Evolutionary conservation across 257 asterid species (phyloP).

Genomic region (Przewalskia tangutica): DNA sequence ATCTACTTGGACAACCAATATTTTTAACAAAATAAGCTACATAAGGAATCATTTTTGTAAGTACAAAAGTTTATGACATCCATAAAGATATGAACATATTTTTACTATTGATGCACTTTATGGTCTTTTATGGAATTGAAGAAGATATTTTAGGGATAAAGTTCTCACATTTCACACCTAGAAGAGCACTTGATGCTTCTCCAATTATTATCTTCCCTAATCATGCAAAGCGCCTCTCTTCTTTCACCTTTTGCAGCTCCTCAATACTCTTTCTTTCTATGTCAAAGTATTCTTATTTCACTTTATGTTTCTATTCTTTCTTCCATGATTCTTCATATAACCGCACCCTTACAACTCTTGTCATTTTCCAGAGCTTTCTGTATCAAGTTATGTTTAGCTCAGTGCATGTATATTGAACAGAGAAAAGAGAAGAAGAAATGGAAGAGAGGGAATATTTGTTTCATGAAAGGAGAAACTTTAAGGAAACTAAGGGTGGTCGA

Average conservation of each 20-base stretch:
- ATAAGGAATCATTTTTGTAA: too few species aligned
- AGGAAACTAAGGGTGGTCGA: conserved; percentile 9
- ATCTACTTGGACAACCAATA: too few species aligned
- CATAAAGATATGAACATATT: too few species aligned
- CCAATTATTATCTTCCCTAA: too few species aligned
- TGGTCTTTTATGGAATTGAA: too few species aligned
- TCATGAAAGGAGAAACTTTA: conserved; percentile 2
- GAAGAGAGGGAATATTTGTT: conserved; percentile 27
- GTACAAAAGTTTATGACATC: too few species aligned
- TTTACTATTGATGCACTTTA: too few species aligned
- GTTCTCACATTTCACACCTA: too few species aligned
- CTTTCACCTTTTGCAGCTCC: neutral
- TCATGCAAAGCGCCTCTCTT: conserved; percentile 10
- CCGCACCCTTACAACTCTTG: conserved; percentile 18
- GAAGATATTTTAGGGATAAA: too few species aligned
- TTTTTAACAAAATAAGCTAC: too few species aligned
- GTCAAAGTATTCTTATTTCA: neutral
- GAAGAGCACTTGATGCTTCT: too few species aligned
- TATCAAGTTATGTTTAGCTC: conserved; percentile 19
- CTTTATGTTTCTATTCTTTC: neutral
- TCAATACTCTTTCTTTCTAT: neutral
- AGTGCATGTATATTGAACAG: conserved; percentile 14
- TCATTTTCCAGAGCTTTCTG: conserved; percentile 14
- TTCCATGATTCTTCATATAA: conserved; percentile 13
- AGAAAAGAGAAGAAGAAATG: conserved; percentile 12